Evolutionary conservation across 768 basidiomycete genomes (phyloP).

Genomic region (Imleria badia): DNA sequence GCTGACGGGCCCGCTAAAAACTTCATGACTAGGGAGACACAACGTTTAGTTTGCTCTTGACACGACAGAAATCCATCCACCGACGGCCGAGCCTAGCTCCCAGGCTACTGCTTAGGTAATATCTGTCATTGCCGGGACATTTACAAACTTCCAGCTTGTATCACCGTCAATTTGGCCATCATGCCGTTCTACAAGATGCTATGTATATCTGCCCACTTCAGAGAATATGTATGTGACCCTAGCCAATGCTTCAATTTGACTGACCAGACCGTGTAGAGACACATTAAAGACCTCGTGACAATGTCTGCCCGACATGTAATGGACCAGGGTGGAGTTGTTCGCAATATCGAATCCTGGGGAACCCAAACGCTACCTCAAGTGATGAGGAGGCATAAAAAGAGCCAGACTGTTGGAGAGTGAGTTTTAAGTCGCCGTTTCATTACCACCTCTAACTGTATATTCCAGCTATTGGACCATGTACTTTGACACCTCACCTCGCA

Average conservation of each 20-base stretch:
- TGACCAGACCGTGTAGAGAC: constrained; percentile 43
- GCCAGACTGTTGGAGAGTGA: constrained; percentile 70
- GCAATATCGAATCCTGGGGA: constrained; percentile 75
- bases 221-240: constrained; percentile 59
- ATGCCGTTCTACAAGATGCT: constrained; percentile 92
- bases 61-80: background rate
- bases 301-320: constrained; percentile 72
- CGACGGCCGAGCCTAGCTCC: too few relatives aligned
- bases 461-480: constrained; percentile 87
- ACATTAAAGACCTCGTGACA: constrained; percentile 72
- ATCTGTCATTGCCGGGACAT: background rate
- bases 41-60: background rate
- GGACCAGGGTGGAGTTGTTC: constrained; percentile 76
- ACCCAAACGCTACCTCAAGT: constrained; percentile 69
- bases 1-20: background rate
- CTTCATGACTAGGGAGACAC: background rate
- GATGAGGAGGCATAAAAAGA: constrained; percentile 63
- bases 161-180: background rate
- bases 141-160: background rate
- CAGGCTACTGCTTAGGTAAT: constrained; percentile 16
- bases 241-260: background rate
- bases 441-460: constrained; percentile 4
- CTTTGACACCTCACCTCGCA: constrained; percentile 82
- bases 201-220: constrained; percentile 76
- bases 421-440: constrained; percentile 33